Conservation (phyloP, 2,329 filamentous ascomycete species). For the Cytospora piceae region DNA sequence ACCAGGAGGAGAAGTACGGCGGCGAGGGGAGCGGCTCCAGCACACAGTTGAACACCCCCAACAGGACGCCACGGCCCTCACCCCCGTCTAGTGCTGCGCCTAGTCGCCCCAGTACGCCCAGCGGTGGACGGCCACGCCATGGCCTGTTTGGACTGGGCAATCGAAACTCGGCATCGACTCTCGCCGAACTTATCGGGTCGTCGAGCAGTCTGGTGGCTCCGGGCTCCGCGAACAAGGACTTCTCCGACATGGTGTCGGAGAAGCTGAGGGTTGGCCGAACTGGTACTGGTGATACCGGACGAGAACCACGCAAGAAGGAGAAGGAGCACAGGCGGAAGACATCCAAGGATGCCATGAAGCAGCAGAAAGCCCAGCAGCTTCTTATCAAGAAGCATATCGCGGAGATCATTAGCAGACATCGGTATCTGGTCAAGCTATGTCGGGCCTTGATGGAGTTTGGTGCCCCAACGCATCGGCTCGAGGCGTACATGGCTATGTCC, state of each 20-base stretch:
- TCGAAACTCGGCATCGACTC: slow-evolving; percentile 51
- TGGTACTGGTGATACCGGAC: slow-evolving; percentile 14
- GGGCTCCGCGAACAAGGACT: slow-evolving; percentile 42
- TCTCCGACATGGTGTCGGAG: slow-evolving; percentile 47
- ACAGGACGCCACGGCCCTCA: slow-evolving; percentile 47
- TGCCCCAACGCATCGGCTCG: slow-evolving; percentile 86
- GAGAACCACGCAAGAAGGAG: slow-evolving; percentile 29
- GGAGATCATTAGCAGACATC: slow-evolving; percentile 75
- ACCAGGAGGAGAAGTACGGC: slow-evolving; percentile 47
- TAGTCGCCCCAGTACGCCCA: slow-evolving; percentile 38
- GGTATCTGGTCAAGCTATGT: slow-evolving; percentile 83
- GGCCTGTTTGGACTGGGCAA: slow-evolving; percentile 48
- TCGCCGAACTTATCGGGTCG: slow-evolving; percentile 57
- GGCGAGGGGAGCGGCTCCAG: slow-evolving; percentile 45
- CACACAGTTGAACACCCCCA: slow-evolving; percentile 48
- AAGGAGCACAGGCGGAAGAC: slow-evolving; percentile 32
- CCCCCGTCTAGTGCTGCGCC: slow-evolving; percentile 44
- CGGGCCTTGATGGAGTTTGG: slow-evolving; percentile 87
- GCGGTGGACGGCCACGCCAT: slow-evolving; percentile 31
- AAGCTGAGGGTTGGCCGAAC: slow-evolving; percentile 31
- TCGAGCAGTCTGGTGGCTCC: slow-evolving; percentile 56
- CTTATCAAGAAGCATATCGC: slow-evolving; percentile 63
- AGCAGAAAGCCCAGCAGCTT: slow-evolving; percentile 39
- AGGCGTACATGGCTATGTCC: slow-evolving; percentile 91
- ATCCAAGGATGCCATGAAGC: slow-evolving; percentile 29